These are phyloP conservation scores for Acmispon strigosus DNA, from an alignment of 306 rosid genomes.

Conservation along the genomic window DNA sequence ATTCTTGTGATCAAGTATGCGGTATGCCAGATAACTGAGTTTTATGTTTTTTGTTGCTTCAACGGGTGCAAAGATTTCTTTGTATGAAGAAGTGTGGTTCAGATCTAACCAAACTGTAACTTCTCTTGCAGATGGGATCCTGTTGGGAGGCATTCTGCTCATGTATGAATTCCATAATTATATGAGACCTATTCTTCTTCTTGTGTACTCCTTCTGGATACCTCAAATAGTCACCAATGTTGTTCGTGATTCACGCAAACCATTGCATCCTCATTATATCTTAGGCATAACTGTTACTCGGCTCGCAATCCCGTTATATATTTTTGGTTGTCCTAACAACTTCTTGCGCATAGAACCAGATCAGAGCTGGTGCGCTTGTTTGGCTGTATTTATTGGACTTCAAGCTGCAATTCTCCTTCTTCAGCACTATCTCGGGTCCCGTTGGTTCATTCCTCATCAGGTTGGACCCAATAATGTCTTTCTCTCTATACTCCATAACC, in stretches of 20 bases:
- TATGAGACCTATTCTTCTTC: conserved; percentile 73
- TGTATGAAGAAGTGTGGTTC: conserved; percentile 7
- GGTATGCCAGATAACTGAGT: neutral
- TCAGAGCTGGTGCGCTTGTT: conserved; percentile 67
- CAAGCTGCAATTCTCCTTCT: conserved; percentile 83
- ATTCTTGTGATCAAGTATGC: neutral
- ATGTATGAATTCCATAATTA: conserved; percentile 95
- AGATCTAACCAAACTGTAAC: conserved; percentile 7
- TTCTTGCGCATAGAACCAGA: conserved; percentile 90
- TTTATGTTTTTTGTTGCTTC: neutral
- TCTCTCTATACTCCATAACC: neutral
- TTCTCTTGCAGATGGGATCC: conserved; percentile 80
- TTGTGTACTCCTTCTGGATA: conserved; percentile 88
- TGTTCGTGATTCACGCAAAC: conserved; percentile 87
- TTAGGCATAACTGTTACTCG: conserved; percentile 84
- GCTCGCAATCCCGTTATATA: conserved; percentile 75
- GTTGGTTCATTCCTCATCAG: conserved; percentile 99
- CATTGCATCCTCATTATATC: conserved; percentile 91
- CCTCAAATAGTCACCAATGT: conserved; percentile 92
- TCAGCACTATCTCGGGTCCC: conserved; percentile 91
- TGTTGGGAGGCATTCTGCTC: conserved; percentile 90
- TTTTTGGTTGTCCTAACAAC: conserved; percentile 90
- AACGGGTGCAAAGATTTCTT: neutral
- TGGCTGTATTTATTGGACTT: conserved; percentile 58
- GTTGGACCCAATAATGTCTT: conserved; percentile 29